phyloP scores from a whole-genome alignment of 2,329 filamentous ascomycete species.

The Fusarium beomiforme region DNA sequence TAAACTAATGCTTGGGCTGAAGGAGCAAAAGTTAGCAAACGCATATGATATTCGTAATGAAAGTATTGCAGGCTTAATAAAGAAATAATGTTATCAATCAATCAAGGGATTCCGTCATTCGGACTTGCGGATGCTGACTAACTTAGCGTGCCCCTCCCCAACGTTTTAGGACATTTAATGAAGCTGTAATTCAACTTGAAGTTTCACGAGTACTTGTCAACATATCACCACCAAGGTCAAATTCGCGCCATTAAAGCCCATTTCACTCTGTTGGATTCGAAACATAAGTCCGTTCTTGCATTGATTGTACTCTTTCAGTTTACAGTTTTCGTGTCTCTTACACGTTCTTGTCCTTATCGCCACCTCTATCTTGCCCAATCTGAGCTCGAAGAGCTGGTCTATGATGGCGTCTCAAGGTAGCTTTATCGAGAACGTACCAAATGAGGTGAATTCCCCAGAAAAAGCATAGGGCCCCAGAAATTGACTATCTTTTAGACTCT shows the following conservation, averaged over 20 bases:
- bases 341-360: not conserved
- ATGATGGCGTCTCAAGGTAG: slow-evolving; percentile 16
- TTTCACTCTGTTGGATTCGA: not conserved
- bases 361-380: not conserved
- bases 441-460: slow-evolving; percentile 12
- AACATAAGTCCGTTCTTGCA: rapidly evolving
- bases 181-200: slow-evolving; percentile 27
- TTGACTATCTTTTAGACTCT: slow-evolving; percentile 14
- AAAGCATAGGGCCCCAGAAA: not conserved
- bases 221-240: not conserved
- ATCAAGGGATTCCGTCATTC: slow-evolving; percentile 31
- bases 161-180: slow-evolving; percentile 14
- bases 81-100: not conserved
- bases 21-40: too few species aligned
- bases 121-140: slow-evolving; percentile 38
- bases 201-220: not conserved
- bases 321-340: not conserved
- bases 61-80: too few species aligned
- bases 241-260: not conserved
- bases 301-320: rapidly evolving
- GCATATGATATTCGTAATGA: too few species aligned
- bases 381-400: not conserved
- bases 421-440: slow-evolving; percentile 26
- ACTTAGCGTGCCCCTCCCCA: slow-evolving; percentile 31
- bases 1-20: not conserved